These are phyloP conservation scores for Aurifilum marmelostoma DNA, from an alignment of 2,329 filamentous ascomycete species.

Conservation along the genomic window DNA sequence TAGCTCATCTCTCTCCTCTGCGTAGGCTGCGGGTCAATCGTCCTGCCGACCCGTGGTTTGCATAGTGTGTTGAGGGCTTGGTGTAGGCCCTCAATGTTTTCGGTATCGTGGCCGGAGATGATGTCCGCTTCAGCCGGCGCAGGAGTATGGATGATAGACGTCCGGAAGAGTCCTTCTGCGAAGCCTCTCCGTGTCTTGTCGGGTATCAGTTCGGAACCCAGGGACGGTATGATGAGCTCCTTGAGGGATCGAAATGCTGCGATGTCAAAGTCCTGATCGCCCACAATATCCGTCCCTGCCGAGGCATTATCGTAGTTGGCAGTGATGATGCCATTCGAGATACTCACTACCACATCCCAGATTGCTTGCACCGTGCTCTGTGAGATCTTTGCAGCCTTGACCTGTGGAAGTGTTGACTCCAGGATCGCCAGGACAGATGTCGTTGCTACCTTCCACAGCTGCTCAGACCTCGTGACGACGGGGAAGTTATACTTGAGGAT, in stretches of 20 bases:
- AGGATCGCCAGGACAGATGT: constrained; percentile 71
- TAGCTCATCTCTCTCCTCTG: constrained; percentile 75
- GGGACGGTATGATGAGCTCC: constrained; percentile 71
- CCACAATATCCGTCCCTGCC: constrained; percentile 52
- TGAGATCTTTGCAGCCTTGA: constrained; percentile 54
- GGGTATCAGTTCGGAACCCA: constrained; percentile 68
- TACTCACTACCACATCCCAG: constrained; percentile 70
- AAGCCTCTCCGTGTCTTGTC: constrained; percentile 71
- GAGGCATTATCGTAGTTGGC: constrained; percentile 60
- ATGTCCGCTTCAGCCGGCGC: constrained; percentile 56
- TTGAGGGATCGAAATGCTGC: constrained; percentile 70
- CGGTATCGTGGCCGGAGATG: constrained; percentile 56
- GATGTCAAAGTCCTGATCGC: constrained; percentile 84
- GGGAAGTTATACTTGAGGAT: constrained; percentile 79
- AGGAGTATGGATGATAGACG: constrained; percentile 77
- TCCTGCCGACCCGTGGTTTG: constrained; percentile 69
- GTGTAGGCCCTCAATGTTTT: constrained; percentile 53
- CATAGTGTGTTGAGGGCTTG: constrained; percentile 56
- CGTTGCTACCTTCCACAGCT: constrained; percentile 82
- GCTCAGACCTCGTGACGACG: constrained; percentile 68
- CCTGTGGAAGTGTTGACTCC: constrained; percentile 63
- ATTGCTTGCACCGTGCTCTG: constrained; percentile 56
- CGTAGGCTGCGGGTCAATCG: constrained; percentile 67
- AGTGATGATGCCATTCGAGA: constrained; percentile 70
- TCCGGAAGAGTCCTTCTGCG: constrained; percentile 75